These are phyloP conservation scores for Paecilomyces variotii DNA, from an alignment of 2,329 filamentous ascomycete species.

Conservation along the genomic window DNA sequence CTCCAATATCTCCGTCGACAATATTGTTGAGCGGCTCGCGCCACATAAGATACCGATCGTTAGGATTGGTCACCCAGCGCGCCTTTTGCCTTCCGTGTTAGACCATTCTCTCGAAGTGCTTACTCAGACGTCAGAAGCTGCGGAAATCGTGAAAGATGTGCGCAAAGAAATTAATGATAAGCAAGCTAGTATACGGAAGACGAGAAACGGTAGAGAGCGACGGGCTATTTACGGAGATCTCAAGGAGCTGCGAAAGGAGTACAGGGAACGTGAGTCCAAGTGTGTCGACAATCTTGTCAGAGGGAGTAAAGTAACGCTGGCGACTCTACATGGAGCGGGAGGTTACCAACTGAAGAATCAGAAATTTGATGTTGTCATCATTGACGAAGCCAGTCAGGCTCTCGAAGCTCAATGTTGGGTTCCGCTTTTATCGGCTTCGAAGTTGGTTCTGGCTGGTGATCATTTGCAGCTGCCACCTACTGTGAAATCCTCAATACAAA, in stretches of 20 bases:
- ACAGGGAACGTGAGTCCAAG: slow-evolving; percentile 69
- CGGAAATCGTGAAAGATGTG: slow-evolving; percentile 80
- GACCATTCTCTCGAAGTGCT: slow-evolving; percentile 86
- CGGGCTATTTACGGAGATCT: slow-evolving; percentile 77
- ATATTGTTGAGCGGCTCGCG: slow-evolving; percentile 87
- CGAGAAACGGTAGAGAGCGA: slow-evolving; percentile 69
- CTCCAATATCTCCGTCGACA: slow-evolving; percentile 95
- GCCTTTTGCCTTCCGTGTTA: slow-evolving; percentile 78
- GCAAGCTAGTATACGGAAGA: slow-evolving; percentile 81
- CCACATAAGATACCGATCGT: slow-evolving; percentile 80
- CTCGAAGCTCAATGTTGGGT: slow-evolving; percentile 98
- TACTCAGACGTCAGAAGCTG: slow-evolving; percentile 83
- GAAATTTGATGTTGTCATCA: slow-evolving; percentile 84
- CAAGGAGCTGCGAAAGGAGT: slow-evolving; percentile 80
- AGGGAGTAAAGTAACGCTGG: slow-evolving; percentile 78
- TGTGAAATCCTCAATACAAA: slow-evolving; percentile 63
- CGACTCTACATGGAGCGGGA: slow-evolving; percentile 86
- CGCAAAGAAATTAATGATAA: slow-evolving; percentile 88
- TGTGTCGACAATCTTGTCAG: slow-evolving; percentile 70
- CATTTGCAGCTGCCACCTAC: slow-evolving; percentile 91
- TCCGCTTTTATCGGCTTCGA: slow-evolving; percentile 67
- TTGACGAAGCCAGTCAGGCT: slow-evolving; percentile 94
- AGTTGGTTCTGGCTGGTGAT: slow-evolving; percentile 86
- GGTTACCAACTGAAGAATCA: slow-evolving; percentile 72
- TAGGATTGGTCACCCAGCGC: slow-evolving; percentile 84